Base-by-base conservation (phyloP, 257 asterid genomes). In the Solanum raphanifolium region DNA sequence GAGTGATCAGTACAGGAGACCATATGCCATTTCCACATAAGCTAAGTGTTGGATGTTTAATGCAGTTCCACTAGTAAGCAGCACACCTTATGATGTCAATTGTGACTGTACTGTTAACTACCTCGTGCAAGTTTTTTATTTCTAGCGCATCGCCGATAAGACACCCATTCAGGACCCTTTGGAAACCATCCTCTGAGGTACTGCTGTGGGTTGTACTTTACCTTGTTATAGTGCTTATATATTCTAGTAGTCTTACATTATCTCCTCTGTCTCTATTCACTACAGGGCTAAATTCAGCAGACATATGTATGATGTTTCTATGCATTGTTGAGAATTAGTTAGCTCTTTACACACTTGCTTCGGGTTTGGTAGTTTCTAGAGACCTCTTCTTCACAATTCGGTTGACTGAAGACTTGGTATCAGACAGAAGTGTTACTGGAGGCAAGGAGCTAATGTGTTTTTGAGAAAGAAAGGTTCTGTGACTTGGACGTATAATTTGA, bases 41-140 rank as follows among this genome's bases (percentile, higher is more conserved):
- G 88, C 83, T 92, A 88, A 93, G 90, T 90, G 92, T 90, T 88
- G 90, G 91, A 92, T 94, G 94, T 84, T 92, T 87, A 71, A 89
- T 91, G 93, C 91, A 87, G 90, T 87, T 90, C 83, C 87, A 88
- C 88, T 90, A 90, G 98, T 92, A 93, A 91, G 98, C 92, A 93
- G 88, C 90, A 36, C 62, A 69, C 60, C 35, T 76, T 83, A 83
- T 73, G 52, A 62, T 89, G 81, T 85, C 73, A 85, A 32, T 85
- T 74, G 46, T 72, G 88, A 76, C 73, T 87, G 52, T 78, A 55
- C 68, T 86, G 20, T 87, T 89, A 81, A 87, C 87, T 89, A 88
- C 35, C 83, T 89, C 76, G n/a, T 74, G 74, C 65, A 87, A 86
- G 87, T 88, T 86, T 58, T 15, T 86, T 85, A 74, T 85, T 89